A percentile compares a stretch with the other conserved stretches of the same genome.
Evolutionary conservation across 768 basidiomycete genomes (phyloP).

Genomic region (Pleurotus djamor): DNA sequence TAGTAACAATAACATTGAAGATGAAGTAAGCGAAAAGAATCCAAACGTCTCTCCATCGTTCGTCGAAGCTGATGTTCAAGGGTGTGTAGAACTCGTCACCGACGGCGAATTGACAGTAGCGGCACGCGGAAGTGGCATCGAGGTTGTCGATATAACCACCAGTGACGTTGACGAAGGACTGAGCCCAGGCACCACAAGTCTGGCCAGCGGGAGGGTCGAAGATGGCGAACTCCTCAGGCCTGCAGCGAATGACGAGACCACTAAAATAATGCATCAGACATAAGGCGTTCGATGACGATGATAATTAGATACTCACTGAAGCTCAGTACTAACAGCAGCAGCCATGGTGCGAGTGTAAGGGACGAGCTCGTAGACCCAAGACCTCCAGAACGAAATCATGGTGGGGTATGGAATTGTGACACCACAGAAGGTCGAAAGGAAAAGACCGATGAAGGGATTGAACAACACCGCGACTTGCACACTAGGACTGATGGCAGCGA

Average conservation of each 20-base stretch:
- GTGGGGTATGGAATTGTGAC: slow-evolving; percentile 72
- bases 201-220: slow-evolving; percentile 76
- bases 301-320: slow-evolving; percentile 46
- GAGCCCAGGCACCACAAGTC: slow-evolving; percentile 70
- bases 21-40: slow-evolving; percentile 62
- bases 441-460: slow-evolving; percentile 70
- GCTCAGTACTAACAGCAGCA: slow-evolving; percentile 75
- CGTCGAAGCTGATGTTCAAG: slow-evolving; percentile 60
- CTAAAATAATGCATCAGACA: slow-evolving; percentile 25
- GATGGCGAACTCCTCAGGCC: slow-evolving; percentile 61
- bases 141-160: slow-evolving; percentile 80
- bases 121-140: slow-evolving; percentile 56
- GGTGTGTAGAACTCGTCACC: slow-evolving; percentile 65
- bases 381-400: slow-evolving; percentile 65
- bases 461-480: slow-evolving; percentile 78
- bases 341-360: slow-evolving; percentile 72
- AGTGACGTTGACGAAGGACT: slow-evolving; percentile 54
- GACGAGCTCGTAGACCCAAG: slow-evolving; percentile 73
- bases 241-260: slow-evolving; percentile 64
- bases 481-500: slow-evolving; percentile 75
- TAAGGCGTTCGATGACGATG: background rate
- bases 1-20: slow-evolving; percentile 70
- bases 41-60: slow-evolving; percentile 69
- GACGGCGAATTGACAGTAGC: slow-evolving; percentile 64
- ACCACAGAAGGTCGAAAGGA: slow-evolving; percentile 76